Base-by-base conservation (phyloP, 2,329 filamentous ascomycete species). In the Colletotrichum caudatum region DNA sequence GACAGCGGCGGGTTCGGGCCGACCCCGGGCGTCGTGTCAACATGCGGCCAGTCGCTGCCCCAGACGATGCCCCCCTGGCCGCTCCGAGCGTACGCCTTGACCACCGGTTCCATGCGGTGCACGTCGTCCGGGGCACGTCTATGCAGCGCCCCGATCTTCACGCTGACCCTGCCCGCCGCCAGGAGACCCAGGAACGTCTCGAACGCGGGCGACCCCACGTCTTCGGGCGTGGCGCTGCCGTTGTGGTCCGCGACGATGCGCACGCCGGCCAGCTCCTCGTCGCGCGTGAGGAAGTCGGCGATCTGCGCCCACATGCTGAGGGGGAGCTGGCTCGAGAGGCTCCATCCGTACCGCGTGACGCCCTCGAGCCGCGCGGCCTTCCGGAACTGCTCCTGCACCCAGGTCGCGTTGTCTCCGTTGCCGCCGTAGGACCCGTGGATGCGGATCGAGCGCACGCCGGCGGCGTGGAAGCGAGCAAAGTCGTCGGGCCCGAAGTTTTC, bases 351-450 rank as follows among this genome's bases (percentile, higher is more conserved):
- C 50, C 64, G 41, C 14, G 18, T 14, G 35, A 64, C 26, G 18
- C 41, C 41, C 39, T 33, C 23, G 16, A 41, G 41, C 23, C 14
- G n/a, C 12, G 64, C 64, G 14, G 58, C 64, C 11, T 51, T 33
- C 26, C 50, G 33, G n/a, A 66, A 44, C 64, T 66, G 54, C 20
- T 39, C 39, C 8, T 35, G 44, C 16, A 66, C 64, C 64, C 64
- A 66, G 33, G 50, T 54, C 23, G 29, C 29, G 46, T 59, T 29
- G n/a, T 41, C 54, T 18, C 64, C 64, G 11, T 35, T 59, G 12
- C 64, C 54, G 12, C 64, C 64, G 44, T 66, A 66, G 39, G 54
- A 66, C n/a, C 64, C 64, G 41, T 66, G 64, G 4, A 66, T 48
- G 29, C 54, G 64, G 14, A 66, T 35, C 5, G 64, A 48, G 18